A percentile compares a stretch with the other conserved stretches of the same genome.
These are phyloP conservation scores for Monosporascus sp. DNA, from an alignment of 2,329 filamentous ascomycete genomes.

Conservation along the genomic window DNA sequence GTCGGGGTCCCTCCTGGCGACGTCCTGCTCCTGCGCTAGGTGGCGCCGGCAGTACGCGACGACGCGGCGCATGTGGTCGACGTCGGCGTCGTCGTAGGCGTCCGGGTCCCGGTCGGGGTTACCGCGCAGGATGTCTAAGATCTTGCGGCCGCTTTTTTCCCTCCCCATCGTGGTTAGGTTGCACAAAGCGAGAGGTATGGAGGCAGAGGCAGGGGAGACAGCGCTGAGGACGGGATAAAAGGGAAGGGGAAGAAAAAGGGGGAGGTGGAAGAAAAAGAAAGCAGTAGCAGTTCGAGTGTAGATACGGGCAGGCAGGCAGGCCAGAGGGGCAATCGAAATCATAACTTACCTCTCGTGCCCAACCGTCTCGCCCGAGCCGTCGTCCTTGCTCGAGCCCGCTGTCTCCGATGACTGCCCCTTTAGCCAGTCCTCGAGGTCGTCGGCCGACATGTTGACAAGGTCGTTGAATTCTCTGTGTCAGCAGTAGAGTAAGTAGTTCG, in stretches of 20 bases:
- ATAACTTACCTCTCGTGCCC: slow-evolving; percentile 39
- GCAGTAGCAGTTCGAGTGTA: too few species aligned
- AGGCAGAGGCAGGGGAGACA: not conserved
- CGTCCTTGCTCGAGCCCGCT: slow-evolving; percentile 49
- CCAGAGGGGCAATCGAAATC: not conserved
- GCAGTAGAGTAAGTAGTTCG: not conserved
- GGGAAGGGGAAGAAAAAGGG: too few species aligned
- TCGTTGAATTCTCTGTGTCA: slow-evolving; percentile 51
- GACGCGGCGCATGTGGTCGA: slow-evolving; percentile 52
- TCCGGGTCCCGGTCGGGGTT: slow-evolving; percentile 47
- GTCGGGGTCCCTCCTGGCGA: slow-evolving; percentile 38
- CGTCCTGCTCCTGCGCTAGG: slow-evolving; percentile 50
- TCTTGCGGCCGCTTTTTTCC: slow-evolving; percentile 45
- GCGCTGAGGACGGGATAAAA: too few species aligned
- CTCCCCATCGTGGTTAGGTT: too few species aligned
- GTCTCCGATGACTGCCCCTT: slow-evolving; percentile 42
- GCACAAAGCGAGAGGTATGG: too few species aligned
- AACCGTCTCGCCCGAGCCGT: slow-evolving; percentile 50
- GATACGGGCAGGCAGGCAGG: too few species aligned
- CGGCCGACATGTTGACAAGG: slow-evolving; percentile 53
- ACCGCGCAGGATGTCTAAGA: slow-evolving; percentile 51
- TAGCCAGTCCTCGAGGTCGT: slow-evolving; percentile 52
- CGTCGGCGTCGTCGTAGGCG: slow-evolving; percentile 39
- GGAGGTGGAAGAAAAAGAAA: too few species aligned
- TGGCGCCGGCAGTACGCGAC: slow-evolving; percentile 56